Evolutionary conservation across 1,284 basidiomycete genomes (phyloP), one percentile per base, ranked within the genome.

Genomic region (Pisolithus thermaeus): DNA sequence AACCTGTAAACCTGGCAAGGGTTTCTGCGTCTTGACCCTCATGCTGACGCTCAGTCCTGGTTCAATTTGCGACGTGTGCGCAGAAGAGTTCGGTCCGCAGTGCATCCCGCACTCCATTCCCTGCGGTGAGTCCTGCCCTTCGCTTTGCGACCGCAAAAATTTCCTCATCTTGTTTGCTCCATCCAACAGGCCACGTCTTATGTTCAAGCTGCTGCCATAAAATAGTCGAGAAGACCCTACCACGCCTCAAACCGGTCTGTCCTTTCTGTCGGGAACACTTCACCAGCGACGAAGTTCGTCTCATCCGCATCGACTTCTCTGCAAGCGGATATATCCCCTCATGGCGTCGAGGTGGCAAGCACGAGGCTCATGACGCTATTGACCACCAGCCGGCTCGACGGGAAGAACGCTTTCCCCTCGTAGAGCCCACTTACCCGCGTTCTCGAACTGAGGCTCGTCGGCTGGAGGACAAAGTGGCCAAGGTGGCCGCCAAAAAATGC

Each of bases 21-120:
- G 64, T 68, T 57, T 64, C 54, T 59, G 65, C 66, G 64, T 56
- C 62, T 67, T 62, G 64, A 61, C 67, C 63, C 65, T 67, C 66
- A 89, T 89, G 87, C 78, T 88, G 72, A 83, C 85, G 66, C 83
- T 89, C 67, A 78, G 74, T 73, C 78, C 83, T 67, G 83, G 83
- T 72, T 87, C 84, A 66, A 77, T 82, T 68, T 89, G 86, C 82
- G 86, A 89, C 76, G 86, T 89, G 63, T 89, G 86, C 74, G 86
- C 86, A 65, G 85, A 88, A 71, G 87, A 89, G 75, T 89, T 79
- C 68, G 81, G 83, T 62, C 74, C 81, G 51, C 81, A 81, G 60
- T 80, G 81, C 68, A 73, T 79, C 55, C 87, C 87, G 55, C 83
- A 88, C 68, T 87, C 80, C 54, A 87, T 89, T 65, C 81, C 86